These are phyloP conservation scores for Leccinum disarticulatum DNA, from an alignment of 768 basidiomycete species.

Conservation along the genomic window DNA sequence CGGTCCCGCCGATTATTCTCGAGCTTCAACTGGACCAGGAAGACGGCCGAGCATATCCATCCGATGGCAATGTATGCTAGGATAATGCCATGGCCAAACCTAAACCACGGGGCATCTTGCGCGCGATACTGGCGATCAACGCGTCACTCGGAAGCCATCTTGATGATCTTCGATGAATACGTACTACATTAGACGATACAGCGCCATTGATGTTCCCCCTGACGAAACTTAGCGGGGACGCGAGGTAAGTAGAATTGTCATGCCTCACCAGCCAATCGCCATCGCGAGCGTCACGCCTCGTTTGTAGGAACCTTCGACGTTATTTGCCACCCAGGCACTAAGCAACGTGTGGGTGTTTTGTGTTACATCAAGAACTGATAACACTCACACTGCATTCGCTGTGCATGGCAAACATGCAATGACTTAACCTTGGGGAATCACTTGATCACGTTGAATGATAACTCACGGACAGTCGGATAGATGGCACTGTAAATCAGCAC, in stretches of 20 bases:
- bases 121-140: constrained; percentile 54
- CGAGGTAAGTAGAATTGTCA: not conserved
- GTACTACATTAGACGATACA: constrained; percentile 62
- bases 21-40: constrained; percentile 46
- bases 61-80: constrained; percentile 70
- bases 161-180: constrained; percentile 23
- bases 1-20: constrained; percentile 68
- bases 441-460: constrained; percentile 13
- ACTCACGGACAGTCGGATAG: constrained; percentile 48
- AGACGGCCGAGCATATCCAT: constrained; percentile 50
- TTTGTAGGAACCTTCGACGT: constrained; percentile 74
- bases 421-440: not conserved
- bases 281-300: constrained; percentile 67
- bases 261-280: constrained; percentile 54
- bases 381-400: constrained; percentile 53
- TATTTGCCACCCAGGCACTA: constrained; percentile 72
- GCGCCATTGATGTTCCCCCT: constrained; percentile 70
- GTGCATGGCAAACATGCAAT: not conserved
- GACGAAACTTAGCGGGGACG: constrained; percentile 19
- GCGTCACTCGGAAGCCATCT: not conserved
- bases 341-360: constrained; percentile 4
- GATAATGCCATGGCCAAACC: constrained; percentile 66
- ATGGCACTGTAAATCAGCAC: constrained; percentile 34
- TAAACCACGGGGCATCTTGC: constrained; percentile 64
- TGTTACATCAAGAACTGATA: constrained; percentile 9